A percentile compares a stretch with the other conserved stretches of the same genome.
phyloP scores from a whole-genome alignment of 768 basidiomycete genomes.

The Lactifluus echinatus region DNA sequence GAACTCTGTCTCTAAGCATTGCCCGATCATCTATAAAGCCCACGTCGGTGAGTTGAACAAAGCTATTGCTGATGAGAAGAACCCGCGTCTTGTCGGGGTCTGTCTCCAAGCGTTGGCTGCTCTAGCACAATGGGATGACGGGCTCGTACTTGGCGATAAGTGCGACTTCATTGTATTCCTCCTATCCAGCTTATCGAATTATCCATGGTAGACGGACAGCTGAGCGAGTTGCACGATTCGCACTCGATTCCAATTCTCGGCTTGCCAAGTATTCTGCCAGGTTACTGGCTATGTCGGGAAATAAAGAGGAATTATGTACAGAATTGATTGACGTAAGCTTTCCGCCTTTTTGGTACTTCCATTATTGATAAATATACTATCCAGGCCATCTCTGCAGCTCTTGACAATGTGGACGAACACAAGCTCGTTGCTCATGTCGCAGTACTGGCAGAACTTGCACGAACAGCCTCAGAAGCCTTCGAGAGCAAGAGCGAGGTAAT shows the following conservation, averaged over 20 bases:
- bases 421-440: slow-evolving; percentile 56
- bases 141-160: slow-evolving; percentile 56
- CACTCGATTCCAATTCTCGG: slow-evolving; percentile 46
- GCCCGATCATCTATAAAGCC: slow-evolving; percentile 59
- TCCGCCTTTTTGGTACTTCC: background rate
- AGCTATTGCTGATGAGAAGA: slow-evolving; percentile 59
- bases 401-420: slow-evolving; percentile 41
- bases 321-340: slow-evolving; percentile 58
- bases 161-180: slow-evolving; percentile 24
- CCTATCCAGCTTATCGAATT: background rate
- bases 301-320: slow-evolving; percentile 40
- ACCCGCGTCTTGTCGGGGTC: slow-evolving; percentile 45
- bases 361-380: background rate
- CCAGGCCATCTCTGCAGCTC: slow-evolving; percentile 50
- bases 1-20: slow-evolving; percentile 61
- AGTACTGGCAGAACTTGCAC: slow-evolving; percentile 67
- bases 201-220: slow-evolving; percentile 44
- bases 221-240: slow-evolving; percentile 55
- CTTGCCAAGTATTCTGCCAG: slow-evolving; percentile 85
- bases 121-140: slow-evolving; percentile 49
- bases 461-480: slow-evolving; percentile 60
- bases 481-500: slow-evolving; percentile 72
- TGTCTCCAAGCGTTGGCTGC: slow-evolving; percentile 72
- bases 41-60: slow-evolving; percentile 74
- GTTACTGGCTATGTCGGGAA: slow-evolving; percentile 42